Conservation (phyloP, 2,329 filamentous ascomycete species). For the Botrytis byssoidea region DNA sequence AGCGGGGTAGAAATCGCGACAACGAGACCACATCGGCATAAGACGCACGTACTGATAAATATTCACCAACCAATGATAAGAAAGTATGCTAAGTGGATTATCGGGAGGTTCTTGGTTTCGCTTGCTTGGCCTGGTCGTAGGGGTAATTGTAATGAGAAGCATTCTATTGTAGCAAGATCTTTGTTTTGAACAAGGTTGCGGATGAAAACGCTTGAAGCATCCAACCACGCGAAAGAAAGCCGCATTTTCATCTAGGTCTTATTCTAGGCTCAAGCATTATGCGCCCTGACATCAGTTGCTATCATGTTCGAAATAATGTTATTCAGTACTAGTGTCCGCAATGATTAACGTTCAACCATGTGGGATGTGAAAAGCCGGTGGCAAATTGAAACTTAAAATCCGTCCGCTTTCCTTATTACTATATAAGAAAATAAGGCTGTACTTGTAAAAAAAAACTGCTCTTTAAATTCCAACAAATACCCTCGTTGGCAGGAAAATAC, state of each 20-base stretch:
- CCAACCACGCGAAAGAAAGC: background rate
- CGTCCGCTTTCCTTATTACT: background rate
- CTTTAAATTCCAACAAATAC: background rate
- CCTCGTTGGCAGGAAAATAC: background rate
- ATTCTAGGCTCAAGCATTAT: background rate
- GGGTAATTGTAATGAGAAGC: background rate
- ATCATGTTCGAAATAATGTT: background rate
- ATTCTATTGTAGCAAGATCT: background rate
- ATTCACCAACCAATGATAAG: background rate
- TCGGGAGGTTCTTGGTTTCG: background rate
- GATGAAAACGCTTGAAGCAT: background rate
- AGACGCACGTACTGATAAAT: background rate
- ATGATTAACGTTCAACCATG: background rate
- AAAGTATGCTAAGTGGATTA: background rate
- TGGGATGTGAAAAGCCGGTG: background rate
- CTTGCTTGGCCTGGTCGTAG: background rate
- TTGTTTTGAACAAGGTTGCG: background rate
- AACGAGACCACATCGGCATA: background rate
- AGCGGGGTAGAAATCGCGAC: background rate
- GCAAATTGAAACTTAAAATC: background rate
- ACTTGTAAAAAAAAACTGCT: rapidly evolving
- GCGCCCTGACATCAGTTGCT: rapidly evolving
- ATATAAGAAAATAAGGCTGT: background rate
- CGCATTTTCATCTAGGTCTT: background rate
- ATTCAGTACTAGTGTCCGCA: background rate